These are phyloP conservation scores for Quercus dentata DNA, from an alignment of 306 rosid genomes.

Conservation along the genomic window DNA sequence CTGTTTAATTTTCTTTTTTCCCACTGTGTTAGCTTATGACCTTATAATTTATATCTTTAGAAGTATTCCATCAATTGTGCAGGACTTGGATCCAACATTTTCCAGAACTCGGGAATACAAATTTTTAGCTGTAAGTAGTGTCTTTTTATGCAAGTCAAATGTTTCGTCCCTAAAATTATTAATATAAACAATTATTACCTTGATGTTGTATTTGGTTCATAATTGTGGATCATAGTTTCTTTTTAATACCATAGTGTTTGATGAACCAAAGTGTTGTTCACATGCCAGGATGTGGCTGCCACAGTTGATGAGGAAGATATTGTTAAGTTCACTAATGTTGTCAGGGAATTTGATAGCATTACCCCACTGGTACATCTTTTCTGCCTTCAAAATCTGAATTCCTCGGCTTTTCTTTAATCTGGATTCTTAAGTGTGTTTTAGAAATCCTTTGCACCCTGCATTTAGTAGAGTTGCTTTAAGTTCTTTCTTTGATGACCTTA, in stretches of 20 bases:
- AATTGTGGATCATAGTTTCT: neutral
- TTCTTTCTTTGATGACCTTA: neutral
- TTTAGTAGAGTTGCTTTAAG: neutral
- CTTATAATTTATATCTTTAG: neutral
- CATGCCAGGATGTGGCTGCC: slow-evolving; percentile 43
- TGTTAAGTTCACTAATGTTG: slow-evolving; percentile 30
- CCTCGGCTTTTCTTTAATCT: neutral
- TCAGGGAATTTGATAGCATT: slow-evolving; percentile 36
- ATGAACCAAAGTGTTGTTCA: slow-evolving; percentile 2
- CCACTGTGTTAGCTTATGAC: neutral
- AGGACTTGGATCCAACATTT: slow-evolving; percentile 62
- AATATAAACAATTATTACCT: neutral
- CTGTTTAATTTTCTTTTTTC: slow-evolving; percentile 1
- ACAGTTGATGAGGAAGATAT: slow-evolving; percentile 50
- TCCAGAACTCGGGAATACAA: slow-evolving; percentile 45
- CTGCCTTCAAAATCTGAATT: slow-evolving; percentile 1
- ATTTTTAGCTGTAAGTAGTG: slow-evolving; percentile 45
- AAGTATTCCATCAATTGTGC: slow-evolving; percentile 15
- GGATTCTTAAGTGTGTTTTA: neutral
- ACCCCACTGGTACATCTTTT: slow-evolving; percentile 40
- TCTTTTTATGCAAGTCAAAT: neutral
- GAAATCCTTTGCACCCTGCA: neutral
- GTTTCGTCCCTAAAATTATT: neutral
- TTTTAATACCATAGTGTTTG: neutral
- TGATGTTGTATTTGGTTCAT: neutral